Evolutionary conservation across 441 rosid species (phyloP).

Genomic region (Euphorbia celastroides): DNA sequence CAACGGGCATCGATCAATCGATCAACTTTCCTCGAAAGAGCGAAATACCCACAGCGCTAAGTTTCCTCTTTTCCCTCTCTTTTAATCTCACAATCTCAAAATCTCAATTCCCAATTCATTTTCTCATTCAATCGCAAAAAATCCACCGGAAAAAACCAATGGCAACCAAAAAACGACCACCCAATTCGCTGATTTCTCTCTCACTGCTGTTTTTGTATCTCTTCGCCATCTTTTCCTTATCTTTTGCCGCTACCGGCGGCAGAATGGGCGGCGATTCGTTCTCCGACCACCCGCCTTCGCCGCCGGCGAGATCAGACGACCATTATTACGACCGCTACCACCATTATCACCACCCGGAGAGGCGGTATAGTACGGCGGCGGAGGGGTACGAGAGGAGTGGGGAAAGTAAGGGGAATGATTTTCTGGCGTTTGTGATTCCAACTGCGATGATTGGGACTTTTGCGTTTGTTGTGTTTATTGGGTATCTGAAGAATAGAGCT

Average conservation of each 20-base stretch:
- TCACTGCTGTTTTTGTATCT: background rate
- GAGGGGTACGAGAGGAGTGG: background rate
- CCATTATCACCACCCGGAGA: background rate
- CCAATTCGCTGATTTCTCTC: background rate
- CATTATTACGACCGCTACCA: slow-evolving; percentile 19
- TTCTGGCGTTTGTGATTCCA: background rate
- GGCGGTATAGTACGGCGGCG: background rate
- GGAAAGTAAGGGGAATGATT: background rate
- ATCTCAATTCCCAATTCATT: background rate
- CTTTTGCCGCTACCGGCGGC: slow-evolving; percentile 76
- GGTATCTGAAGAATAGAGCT: background rate
- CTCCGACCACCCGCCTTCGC: slow-evolving; percentile 28
- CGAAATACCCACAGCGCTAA: background rate
- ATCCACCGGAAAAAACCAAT: no score
- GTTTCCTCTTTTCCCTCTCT: background rate
- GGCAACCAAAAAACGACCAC: background rate
- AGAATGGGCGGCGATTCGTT: slow-evolving; percentile 62
- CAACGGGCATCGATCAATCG: background rate
- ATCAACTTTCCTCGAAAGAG: background rate
- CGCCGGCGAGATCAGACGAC: slow-evolving; percentile 18
- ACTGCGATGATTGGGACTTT: background rate
- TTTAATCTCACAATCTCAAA: background rate
- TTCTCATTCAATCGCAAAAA: no score
- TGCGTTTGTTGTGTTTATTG: background rate
- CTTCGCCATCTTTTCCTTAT: slow-evolving; percentile 1